Base-by-base conservation (phyloP, 805 yeast genomes). In the Sungouiozyma ichnusensis region DNA sequence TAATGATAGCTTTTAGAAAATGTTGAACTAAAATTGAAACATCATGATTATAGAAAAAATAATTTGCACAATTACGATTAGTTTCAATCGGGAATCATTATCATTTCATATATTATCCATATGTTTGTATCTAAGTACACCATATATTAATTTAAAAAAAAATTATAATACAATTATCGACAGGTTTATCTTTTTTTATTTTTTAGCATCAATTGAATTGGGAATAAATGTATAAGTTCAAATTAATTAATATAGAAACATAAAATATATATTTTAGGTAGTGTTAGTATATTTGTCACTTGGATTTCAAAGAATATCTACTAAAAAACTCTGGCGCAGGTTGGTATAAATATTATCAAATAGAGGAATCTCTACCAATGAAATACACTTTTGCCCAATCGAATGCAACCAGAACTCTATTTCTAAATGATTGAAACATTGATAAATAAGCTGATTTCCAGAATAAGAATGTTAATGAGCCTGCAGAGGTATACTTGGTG, bases 371-470 rank as follows among this genome's bases (percentile, higher is more conserved):
- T 71, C 97, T 84, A 50, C 97, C 97, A 56, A 88, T 85, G 61
- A 86, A 68, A 50, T 78, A 74, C 48, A 85, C 82, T 72, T 88
- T 88, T 48, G 78, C 58, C 97, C 97, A 88, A 64, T 90, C 97
- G 50, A 85, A 64, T 52, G 78, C 74, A 42, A 88, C 94, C 58
- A 87, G 74, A 47, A 86, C 68, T 73, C 85, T 90, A 72, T 85
- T 87, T 69, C 87, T 81, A 55, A 84, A 77, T 49, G 92, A 78
- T 64, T 90, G 75, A 65, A 88, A 79, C 97, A 90, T 88, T 62
- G 84, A 77, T 51, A 90, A 77, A 66, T 90, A 88, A 29, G 95
- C 95, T 33, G 86, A 76, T 67, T 94, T 81, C 97, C 97, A 88
- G 76, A 88, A 83, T 62, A 85, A 71, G 72, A 82, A 87, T 33